Evolutionary conservation across 2,329 filamentous ascomycete species (phyloP), one percentile per base, ranked within the genome.

Genomic region (Sporothrix dimorphospora): DNA sequence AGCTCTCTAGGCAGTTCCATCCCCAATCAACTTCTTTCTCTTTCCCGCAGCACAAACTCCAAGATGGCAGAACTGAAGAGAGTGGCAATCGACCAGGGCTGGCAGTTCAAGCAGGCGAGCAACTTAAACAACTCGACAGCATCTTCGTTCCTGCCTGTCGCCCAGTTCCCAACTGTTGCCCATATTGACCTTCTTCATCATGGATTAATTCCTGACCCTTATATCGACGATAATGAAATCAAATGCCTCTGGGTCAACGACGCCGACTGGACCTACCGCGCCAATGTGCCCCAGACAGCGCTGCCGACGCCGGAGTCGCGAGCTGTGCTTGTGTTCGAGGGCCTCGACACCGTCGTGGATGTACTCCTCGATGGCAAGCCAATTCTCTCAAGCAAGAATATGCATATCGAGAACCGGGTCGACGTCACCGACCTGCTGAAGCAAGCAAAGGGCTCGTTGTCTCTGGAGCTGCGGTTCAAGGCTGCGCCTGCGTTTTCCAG

Each of bases 301-400:
- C 24, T 38, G 19, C 3, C 19, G 34, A 30, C 30, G n/a, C 6
- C n/a, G 16, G 49, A 16, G 51, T 68, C 42, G 9, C 81, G 76
- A 30, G 79, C 82, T 21, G 83, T 87, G 19, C 80, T 91, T 5
- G 86, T 88, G 11, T 90, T 91, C 72, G 85, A 90, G 75, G 89
- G 89, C 0, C 83, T 91, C 1, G 89, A 91, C 76, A 91, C 89
- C 0, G 90, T 89, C 74, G 87, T 88, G 0, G 87, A 83, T 0
- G 87, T 90, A 47, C 82, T 76, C 11, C 81, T 57, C 12, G 53
- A 30, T 30, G 53, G 53, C 9, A 21, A 16, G 24, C 53, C 12
- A 12, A 19, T 57, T 16, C 53, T 57, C 11, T 57, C 24, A 24
- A 30, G 24, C 21, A 57, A 57, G 24, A 57, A 57, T 24, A 57